phyloP scores from a whole-genome alignment of 257 asterid species.

The Solanum chiquidenum region DNA sequence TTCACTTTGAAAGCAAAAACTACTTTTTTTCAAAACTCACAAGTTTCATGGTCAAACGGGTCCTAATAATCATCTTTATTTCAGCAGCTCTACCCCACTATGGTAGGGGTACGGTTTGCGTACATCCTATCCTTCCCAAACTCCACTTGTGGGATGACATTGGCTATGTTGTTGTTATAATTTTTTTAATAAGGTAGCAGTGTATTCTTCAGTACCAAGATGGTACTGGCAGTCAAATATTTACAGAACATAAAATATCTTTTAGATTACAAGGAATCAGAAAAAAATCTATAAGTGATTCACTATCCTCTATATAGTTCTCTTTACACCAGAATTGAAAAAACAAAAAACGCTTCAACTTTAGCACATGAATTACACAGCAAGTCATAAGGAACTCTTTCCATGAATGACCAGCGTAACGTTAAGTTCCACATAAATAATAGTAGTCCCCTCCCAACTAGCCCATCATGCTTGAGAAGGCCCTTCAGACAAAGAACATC shows the following conservation, averaged over 20 bases:
- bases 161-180: background rate
- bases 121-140: background rate
- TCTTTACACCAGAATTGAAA: background rate
- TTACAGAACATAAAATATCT: background rate
- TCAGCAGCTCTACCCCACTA: background rate
- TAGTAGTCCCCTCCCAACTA: background rate
- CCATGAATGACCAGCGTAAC: background rate
- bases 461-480: background rate
- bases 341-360: background rate
- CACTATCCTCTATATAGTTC: background rate
- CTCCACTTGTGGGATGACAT: background rate
- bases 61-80: background rate
- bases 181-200: background rate
- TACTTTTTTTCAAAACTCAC: background rate
- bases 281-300: background rate
- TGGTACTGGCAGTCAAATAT: background rate
- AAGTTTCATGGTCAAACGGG: background rate
- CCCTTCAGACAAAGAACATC: background rate
- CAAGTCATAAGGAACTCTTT: background rate
- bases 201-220: background rate
- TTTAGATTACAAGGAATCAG: background rate
- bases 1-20: background rate
- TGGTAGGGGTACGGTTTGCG: background rate
- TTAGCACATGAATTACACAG: background rate
- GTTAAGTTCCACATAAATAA: background rate